Percentiles rank a stretch among this genome's conserved stretches.
Conservation (phyloP, 495 filamentous ascomycete species). For the Xanthoparmelia taractica region DNA sequence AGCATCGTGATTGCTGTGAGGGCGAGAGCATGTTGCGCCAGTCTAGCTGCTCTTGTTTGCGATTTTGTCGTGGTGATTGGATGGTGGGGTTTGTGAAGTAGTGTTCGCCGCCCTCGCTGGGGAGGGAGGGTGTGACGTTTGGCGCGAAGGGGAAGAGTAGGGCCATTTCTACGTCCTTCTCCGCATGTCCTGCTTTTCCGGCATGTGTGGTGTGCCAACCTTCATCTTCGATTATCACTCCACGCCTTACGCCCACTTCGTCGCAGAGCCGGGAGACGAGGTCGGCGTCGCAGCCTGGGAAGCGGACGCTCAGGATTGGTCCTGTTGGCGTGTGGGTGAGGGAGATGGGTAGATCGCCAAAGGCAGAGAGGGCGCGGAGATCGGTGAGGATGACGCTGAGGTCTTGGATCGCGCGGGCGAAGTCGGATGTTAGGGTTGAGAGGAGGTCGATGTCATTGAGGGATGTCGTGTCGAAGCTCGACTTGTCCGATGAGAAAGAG, state of each 20-base stretch:
- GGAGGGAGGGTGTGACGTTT: slow-evolving; percentile 7
- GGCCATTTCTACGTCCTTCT: slow-evolving; percentile 59
- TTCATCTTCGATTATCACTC: slow-evolving; percentile 69
- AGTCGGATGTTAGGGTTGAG: slow-evolving; percentile 77
- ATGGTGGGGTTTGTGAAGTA: slow-evolving; percentile 27
- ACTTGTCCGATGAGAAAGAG: slow-evolving; percentile 27
- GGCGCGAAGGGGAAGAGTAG: slow-evolving; percentile 82
- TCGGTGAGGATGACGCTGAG: slow-evolving; percentile 72
- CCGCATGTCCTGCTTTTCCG: background rate
- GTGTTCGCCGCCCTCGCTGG: slow-evolving; percentile 20
- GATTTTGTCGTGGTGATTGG: slow-evolving; percentile 23
- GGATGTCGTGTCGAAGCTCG: slow-evolving; percentile 35
- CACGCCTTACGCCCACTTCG: slow-evolving; percentile 73
- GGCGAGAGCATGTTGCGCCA: slow-evolving; percentile 54
- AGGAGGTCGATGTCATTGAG: slow-evolving; percentile 75
- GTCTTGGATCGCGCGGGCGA: slow-evolving; percentile 78
- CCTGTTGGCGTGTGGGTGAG: slow-evolving; percentile 47
- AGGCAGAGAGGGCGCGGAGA: slow-evolving; percentile 60
- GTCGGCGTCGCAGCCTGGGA: slow-evolving; percentile 80
- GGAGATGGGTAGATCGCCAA: slow-evolving; percentile 77
- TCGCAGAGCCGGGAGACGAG: slow-evolving; percentile 78
- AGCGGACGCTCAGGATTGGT: slow-evolving; percentile 63
- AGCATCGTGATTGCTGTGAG: slow-evolving; percentile 8
- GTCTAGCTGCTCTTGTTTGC: slow-evolving; percentile 36
- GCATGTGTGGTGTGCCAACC: slow-evolving; percentile 48